Evolutionary conservation across 208 protist species (phyloP), one percentile per base, ranked within the genome.

Genomic region (Wallacemonas rigidus): DNA sequence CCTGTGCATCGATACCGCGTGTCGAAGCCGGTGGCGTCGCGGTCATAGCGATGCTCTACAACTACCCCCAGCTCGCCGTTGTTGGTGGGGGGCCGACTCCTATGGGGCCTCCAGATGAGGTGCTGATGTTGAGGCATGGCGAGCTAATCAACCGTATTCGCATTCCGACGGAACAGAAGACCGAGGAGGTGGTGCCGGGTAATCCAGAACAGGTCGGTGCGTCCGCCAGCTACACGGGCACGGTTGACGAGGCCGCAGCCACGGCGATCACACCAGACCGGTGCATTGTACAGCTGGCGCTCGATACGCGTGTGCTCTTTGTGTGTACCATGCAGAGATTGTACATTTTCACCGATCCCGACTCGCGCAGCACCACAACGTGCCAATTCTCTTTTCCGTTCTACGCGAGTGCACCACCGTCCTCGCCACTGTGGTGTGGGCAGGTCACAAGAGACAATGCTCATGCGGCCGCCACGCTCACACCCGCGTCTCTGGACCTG

Each of bases 31-130:
- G 74, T 43, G 86, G 86, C 11, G 84, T 94, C 51, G 79, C 76
- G 47, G 80, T 79, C 8, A 84, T 94, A 76, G 78, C 89, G 48
- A 65, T 94, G 6, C 78, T 91, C 6, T 90, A 87, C 55, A 75
- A 89, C 61, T 82, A 84, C 45, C 72, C 79, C 14, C 82, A 81
- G 69, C 53, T 94, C 35, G 86, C 89, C 14, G 56, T 87, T n/a
- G 86, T 89, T 1, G 89, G 85, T 4, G 86, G 86, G 47, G 86
- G 84, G 1, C 77, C 79, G 12, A 85, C 83, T 17, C 86, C 89
- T 56, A 76, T 89, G 65, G 79, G 78, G 0, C 60, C 62, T 9
- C 69, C 64, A 14, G 79, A 87, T 48, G 45, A 67, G 9, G 72
- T 65, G 41, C 9, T 50, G 9, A 4, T 65, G 38, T 8, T 65